Percentiles rank a stretch among this genome's conserved stretches.
These are phyloP conservation scores for Volvox reticuliferus DNA, from an alignment of 139 green algal genomes.

Conservation along the genomic window DNA sequence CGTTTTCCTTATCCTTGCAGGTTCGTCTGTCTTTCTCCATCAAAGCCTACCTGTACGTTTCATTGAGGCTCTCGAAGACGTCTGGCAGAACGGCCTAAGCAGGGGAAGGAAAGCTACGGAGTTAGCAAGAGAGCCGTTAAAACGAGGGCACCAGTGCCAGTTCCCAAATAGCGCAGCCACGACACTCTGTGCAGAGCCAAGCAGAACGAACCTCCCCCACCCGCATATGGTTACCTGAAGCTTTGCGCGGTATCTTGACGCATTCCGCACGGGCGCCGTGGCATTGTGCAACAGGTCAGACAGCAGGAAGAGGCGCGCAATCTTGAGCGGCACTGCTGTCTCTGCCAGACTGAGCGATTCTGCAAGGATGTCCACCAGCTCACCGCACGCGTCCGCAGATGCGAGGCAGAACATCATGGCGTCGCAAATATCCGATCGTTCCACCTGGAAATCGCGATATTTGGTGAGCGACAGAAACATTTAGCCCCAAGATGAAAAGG, in stretches of 20 bases:
- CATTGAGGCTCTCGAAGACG: slow-evolving; percentile 86
- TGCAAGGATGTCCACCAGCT: slow-evolving; percentile 88
- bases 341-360: slow-evolving; percentile 90
- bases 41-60: slow-evolving; percentile 58
- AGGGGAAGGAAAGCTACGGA: neutral
- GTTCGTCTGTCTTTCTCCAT: neutral
- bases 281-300: slow-evolving; percentile 97
- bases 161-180: too few species aligned
- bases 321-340: slow-evolving; percentile 88
- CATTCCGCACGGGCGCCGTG: slow-evolving; percentile 89
- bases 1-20: too few species aligned
- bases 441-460: slow-evolving; percentile 45
- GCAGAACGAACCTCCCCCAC: neutral
- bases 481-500: too few species aligned
- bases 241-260: slow-evolving; percentile 81
- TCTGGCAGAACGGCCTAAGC: slow-evolving; percentile 83
- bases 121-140: too few species aligned
- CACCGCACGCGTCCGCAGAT: slow-evolving; percentile 85
- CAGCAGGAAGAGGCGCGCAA: slow-evolving; percentile 89
- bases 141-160: too few species aligned
- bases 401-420: slow-evolving; percentile 96
- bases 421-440: slow-evolving; percentile 61
- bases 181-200: too few species aligned
- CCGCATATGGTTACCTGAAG: slow-evolving; percentile 44
- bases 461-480: too few species aligned